These are phyloP conservation scores for Serendipita sp. DNA, from an alignment of 768 basidiomycete species.

Conservation along the genomic window DNA sequence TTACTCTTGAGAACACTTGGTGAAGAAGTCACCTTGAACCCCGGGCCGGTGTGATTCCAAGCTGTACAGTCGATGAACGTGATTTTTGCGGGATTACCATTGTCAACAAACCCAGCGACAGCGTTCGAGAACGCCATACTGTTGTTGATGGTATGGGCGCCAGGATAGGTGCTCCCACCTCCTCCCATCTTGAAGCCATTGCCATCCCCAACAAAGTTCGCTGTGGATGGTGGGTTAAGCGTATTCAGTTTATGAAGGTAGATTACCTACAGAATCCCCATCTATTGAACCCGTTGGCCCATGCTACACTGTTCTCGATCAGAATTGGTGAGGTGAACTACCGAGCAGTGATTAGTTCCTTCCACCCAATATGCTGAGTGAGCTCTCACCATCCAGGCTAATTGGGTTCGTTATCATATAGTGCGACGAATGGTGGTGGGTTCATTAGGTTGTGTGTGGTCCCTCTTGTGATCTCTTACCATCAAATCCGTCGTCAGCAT, in stretches of 20 bases:
- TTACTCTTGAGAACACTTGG: neutral
- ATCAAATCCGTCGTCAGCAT: constrained; percentile 8
- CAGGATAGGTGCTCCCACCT: neutral
- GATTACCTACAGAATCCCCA: neutral
- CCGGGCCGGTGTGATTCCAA: constrained; percentile 6
- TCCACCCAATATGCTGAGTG: too few relatives aligned
- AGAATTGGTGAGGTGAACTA: constrained; percentile 8
- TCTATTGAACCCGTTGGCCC: constrained; percentile 10
- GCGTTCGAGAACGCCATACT: constrained; percentile 7
- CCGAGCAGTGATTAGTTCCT: neutral
- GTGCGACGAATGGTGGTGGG: too few relatives aligned
- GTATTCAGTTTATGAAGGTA: neutral
- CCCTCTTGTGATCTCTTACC: neutral
- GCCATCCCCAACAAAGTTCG: neutral
- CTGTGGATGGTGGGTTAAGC: neutral
- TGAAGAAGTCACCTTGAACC: constrained; percentile 4
- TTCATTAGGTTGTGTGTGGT: neutral
- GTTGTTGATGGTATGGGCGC: constrained; percentile 5
- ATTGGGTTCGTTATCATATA: too few relatives aligned
- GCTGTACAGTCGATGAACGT: constrained; percentile 7
- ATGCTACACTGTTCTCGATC: constrained; percentile 5
- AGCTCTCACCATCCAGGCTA: too few relatives aligned
- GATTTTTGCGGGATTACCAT: neutral
- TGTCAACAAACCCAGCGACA: constrained; percentile 8
- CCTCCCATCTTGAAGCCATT: neutral